Conservation (phyloP, 1,284 basidiomycete species). For the Thelephora terrestris region DNA sequence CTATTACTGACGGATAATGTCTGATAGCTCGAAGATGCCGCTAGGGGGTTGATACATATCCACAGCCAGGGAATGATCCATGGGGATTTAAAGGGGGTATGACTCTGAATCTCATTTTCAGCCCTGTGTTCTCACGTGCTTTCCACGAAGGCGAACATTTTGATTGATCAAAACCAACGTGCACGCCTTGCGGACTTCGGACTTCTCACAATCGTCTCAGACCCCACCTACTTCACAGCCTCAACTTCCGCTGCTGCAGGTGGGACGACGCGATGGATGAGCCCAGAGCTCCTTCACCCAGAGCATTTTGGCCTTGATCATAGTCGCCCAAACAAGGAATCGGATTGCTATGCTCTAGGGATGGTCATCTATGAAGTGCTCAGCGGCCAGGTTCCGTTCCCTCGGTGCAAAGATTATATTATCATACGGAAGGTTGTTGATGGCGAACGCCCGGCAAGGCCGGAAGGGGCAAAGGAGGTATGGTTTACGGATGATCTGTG, state of each 20-base stretch:
- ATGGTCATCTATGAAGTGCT: neutral
- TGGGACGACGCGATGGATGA: neutral
- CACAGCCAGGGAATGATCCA: neutral
- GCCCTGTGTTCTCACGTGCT: neutral
- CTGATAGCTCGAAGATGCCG: neutral
- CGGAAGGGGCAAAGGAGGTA: neutral
- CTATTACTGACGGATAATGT: neutral
- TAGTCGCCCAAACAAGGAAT: neutral
- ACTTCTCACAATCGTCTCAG: neutral
- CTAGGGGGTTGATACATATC: neutral
- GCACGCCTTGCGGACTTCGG: neutral
- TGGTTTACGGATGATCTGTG: neutral
- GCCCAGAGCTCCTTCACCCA: neutral
- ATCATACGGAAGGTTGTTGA: neutral
- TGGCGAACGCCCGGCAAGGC: neutral
- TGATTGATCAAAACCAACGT: neutral
- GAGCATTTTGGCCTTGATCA: neutral
- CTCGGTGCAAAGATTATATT: neutral
- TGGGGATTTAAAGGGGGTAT: constrained; percentile 1
- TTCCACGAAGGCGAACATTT: neutral
- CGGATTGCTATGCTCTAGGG: neutral
- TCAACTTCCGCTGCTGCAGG: neutral
- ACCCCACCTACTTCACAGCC: neutral
- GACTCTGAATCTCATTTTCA: too few species aligned
- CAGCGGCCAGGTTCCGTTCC: neutral